Base-by-base conservation (phyloP, 2,329 filamentous ascomycete genomes). In the Diaporthe sp. region DNA sequence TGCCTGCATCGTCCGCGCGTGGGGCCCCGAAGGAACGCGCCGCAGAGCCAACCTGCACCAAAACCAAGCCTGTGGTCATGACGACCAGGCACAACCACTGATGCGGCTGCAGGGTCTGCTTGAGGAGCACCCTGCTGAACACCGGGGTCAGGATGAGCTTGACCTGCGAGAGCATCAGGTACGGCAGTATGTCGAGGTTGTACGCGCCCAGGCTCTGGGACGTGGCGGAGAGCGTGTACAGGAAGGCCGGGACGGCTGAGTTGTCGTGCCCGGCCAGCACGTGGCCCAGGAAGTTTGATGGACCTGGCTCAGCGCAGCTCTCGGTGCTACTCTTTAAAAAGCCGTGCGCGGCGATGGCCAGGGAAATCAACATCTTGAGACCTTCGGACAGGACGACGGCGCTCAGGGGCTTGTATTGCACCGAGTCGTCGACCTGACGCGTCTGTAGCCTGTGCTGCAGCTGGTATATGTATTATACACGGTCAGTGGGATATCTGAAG, bases 111-210 rank as follows among this genome's bases (percentile, higher is more conserved):
- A 66, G 44, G 30, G 30, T 25, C 63, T 35, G 30, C 30, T 39
- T 51, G 19, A 66, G 63, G 10, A 66, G 13, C 1, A 19, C 30
- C n/a, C 44, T 37, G 63, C 63, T 51, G 32, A 66, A 66, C 15
- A 66, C 44, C 3, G 63, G 61, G 12, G 63, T 51, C 13, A 66
- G 63, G 22, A 66, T 37, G 22, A 66, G 63, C 44, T 51, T 66
- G 44, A 37, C 44, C n/a, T 66, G 44, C 13, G 63, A 66, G 15
- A 66, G 44, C 63, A 66, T 66, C 44, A 66, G 44, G 63, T 22
- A 51, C 44, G 63, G 22, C 44, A 66, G 32, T n/a, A 51, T 51
- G 44, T 51, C 32, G 63, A 66, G 44, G 13, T 66, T 39, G 44
- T 51, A 51, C 2, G 44, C 44, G 30, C 63, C 63, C 9, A 66